phyloP scores from a whole-genome alignment of 2,329 filamentous ascomycete species.

The Coccinonectria pachysandricola region DNA sequence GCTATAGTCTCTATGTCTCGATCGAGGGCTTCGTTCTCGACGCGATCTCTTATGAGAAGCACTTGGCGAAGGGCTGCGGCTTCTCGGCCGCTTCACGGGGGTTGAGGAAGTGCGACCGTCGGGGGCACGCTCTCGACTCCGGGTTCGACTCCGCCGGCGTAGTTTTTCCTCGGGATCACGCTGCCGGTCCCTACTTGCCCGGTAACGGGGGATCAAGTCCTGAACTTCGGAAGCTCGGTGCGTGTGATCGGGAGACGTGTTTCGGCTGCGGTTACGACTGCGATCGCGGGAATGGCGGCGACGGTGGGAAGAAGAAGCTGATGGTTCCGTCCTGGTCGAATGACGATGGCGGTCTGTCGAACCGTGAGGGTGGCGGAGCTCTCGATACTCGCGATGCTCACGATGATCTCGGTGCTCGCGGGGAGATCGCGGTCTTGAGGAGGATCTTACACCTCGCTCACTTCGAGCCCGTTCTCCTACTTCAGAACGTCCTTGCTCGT shows the following conservation, averaged over 20 bases:
- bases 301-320: conserved; percentile 25
- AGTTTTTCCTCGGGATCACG: conserved; percentile 21
- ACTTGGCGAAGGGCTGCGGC: conserved; percentile 29
- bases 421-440: conserved; percentile 23
- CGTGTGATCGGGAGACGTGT: conserved; percentile 17
- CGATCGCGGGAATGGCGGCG: conserved; percentile 29
- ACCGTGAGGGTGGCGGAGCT: conserved; percentile 21
- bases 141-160: conserved; percentile 25
- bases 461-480: conserved; percentile 27
- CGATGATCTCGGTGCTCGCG: conserved; percentile 13
- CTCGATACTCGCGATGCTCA: conserved; percentile 14
- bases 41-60: conserved; percentile 31
- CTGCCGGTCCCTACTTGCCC: conserved; percentile 21
- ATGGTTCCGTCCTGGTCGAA: conserved; percentile 22
- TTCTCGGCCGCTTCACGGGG: conserved; percentile 32
- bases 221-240: conserved; percentile 22
- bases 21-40: conserved; percentile 26
- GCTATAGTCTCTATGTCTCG: conserved; percentile 30
- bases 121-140: conserved; percentile 20
- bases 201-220: conserved; percentile 29
- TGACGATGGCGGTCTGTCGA: conserved; percentile 22
- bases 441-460: conserved; percentile 24
- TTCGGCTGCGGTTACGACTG: conserved; percentile 23
- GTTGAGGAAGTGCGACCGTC: conserved; percentile 25
- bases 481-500: conserved; percentile 27